Evolutionary conservation across 768 basidiomycete species (phyloP).

Genomic region (Leccinum disarticulatum): DNA sequence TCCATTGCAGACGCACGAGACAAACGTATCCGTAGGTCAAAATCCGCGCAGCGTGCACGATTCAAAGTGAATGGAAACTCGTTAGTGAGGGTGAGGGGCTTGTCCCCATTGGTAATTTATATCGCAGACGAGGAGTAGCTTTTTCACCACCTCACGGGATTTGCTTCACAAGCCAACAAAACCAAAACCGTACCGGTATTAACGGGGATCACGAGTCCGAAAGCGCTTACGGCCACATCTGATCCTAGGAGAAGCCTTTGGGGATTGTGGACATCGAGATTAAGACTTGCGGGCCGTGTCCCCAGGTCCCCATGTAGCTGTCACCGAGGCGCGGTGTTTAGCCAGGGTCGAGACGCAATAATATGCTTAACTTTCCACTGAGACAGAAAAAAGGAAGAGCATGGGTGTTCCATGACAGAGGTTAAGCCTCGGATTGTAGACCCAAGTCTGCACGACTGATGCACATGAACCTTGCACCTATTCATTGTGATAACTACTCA

Average conservation of each 20-base stretch:
- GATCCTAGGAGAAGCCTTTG: neutral
- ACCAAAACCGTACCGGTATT: neutral
- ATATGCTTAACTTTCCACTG: neutral
- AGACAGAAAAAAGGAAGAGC: neutral
- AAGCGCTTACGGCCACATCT: neutral
- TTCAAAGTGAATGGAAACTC: neutral
- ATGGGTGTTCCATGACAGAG: neutral
- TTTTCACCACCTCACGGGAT: neutral
- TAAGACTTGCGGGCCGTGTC: constrained; percentile 1
- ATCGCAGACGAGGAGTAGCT: neutral
- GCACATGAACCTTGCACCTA: neutral
- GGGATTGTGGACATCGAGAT: neutral
- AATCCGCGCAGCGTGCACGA: neutral
- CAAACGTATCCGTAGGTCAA: neutral
- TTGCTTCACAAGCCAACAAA: neutral
- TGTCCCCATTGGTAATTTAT: neutral
- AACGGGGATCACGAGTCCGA: constrained; percentile 1
- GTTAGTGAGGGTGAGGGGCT: neutral
- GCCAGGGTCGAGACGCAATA: neutral
- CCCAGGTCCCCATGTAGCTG: neutral
- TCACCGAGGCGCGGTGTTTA: neutral
- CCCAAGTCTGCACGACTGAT: neutral
- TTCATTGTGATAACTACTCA: neutral
- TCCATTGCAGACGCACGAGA: constrained; percentile 2
- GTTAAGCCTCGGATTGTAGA: neutral